A percentile compares a stretch with the other conserved stretches of the same genome.
phyloP scores from a whole-genome alignment of 148 eudicot species.

The Heliosperma pusillum region DNA sequence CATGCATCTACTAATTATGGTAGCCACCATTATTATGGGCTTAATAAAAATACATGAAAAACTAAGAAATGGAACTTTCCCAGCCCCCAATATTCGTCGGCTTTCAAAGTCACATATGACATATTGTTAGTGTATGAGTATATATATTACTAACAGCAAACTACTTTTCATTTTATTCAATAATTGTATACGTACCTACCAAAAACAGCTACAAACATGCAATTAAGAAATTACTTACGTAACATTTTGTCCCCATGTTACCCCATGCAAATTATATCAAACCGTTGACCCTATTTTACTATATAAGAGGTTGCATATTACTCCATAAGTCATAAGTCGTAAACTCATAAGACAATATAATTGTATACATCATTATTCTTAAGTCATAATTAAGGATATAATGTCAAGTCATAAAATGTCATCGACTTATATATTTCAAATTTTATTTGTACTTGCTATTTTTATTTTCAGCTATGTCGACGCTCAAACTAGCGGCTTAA shows the following conservation, averaged over 20 bases:
- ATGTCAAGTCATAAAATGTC: constrained; percentile 5
- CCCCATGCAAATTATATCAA: background rate
- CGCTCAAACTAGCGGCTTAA: constrained; percentile 19
- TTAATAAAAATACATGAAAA: background rate
- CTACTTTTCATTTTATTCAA: constrained; percentile 10
- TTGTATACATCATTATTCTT: background rate
- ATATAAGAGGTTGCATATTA: background rate
- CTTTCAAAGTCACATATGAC: constrained; percentile 1
- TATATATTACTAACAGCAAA: background rate
- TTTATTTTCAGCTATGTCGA: constrained; percentile 7
- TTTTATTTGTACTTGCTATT: constrained; percentile 12
- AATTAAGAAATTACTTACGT: background rate
- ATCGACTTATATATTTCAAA: constrained; percentile 13
- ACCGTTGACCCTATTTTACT: constrained; percentile 9
- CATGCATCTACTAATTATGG: background rate
- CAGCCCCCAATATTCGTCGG: background rate
- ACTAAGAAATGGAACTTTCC: constrained; percentile 11
- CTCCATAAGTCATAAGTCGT: background rate
- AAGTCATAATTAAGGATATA: background rate
- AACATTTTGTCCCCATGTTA: background rate
- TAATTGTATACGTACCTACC: constrained; percentile 19
- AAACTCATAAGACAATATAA: background rate
- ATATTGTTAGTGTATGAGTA: too few species aligned
- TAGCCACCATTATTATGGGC: background rate
- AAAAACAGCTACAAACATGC: constrained; percentile 11